Conservation (phyloP, 2,329 filamentous ascomycete species). For the Arthrobotrys iridis region DNA sequence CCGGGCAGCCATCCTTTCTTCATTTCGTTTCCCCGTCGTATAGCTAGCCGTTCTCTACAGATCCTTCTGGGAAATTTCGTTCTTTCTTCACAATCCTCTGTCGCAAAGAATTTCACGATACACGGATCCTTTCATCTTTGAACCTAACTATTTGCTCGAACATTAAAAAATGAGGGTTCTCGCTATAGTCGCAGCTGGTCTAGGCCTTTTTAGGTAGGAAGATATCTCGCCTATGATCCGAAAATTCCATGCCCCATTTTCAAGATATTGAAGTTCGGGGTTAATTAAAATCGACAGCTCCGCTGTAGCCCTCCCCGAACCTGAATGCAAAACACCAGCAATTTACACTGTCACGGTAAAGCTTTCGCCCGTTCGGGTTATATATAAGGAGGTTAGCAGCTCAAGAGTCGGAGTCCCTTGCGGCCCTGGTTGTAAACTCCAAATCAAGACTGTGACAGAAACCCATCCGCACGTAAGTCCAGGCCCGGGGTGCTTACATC, state of each 20-base stretch:
- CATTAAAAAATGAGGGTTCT: slow-evolving; percentile 13
- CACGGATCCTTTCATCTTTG: too few species aligned
- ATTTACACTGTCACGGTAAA: not conserved
- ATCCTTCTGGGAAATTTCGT: not conserved
- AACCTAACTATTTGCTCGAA: too few species aligned
- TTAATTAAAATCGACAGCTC: not conserved
- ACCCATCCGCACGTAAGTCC: not conserved
- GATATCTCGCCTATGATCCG: not conserved
- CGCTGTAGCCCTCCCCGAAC: not conserved
- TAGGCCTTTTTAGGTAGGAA: slow-evolving; percentile 12
- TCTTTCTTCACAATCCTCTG: slow-evolving; percentile 13
- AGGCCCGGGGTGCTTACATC: too few species aligned
- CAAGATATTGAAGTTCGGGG: not conserved
- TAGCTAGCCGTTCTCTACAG: slow-evolving; percentile 12
- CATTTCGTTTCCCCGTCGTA: slow-evolving; percentile 19
- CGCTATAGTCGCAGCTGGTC: not conserved
- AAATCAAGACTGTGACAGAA: not conserved
- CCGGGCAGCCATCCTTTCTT: slow-evolving; percentile 22
- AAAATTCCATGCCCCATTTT: too few species aligned
- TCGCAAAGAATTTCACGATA: not conserved
- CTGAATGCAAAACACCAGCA: not conserved
- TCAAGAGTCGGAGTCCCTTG: not conserved
- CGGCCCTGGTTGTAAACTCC: not conserved
- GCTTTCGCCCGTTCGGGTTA: not conserved
- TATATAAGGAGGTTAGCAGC: not conserved